Percentiles rank a stretch among this genome's conserved stretches.
phyloP scores from a whole-genome alignment of 2,329 filamentous ascomycete genomes.

The Xylariaceae sp. region DNA sequence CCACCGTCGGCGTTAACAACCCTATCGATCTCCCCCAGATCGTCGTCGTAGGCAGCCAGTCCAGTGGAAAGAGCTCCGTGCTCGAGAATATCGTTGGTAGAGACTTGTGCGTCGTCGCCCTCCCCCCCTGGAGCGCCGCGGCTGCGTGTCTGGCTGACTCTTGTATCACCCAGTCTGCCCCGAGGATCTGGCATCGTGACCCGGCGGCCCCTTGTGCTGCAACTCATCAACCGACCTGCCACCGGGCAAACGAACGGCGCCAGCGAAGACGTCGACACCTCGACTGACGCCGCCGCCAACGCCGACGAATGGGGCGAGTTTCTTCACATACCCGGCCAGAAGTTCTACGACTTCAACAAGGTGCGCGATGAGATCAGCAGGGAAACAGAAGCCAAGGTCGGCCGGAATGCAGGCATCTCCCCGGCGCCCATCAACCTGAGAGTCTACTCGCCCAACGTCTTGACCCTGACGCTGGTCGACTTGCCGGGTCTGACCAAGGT shows the following conservation, averaged over 20 bases:
- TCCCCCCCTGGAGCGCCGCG: slow-evolving; percentile 4
- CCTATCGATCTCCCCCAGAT: slow-evolving; percentile 98
- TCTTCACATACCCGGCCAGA: slow-evolving; percentile 92
- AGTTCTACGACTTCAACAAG: slow-evolving; percentile 97
- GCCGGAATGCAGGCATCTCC: slow-evolving; percentile 92
- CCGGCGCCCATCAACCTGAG: slow-evolving; percentile 94
- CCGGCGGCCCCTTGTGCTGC: slow-evolving; percentile 87
- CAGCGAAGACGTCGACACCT: slow-evolving; percentile 55
- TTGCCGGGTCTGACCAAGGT: slow-evolving; percentile 94
- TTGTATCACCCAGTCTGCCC: slow-evolving; percentile 58
- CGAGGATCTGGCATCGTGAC: slow-evolving; percentile 97
- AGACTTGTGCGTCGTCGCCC: slow-evolving; percentile 72
- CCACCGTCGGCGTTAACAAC: slow-evolving; percentile 97
- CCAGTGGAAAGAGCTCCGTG: slow-evolving; percentile 98
- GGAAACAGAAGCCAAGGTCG: slow-evolving; percentile 95
- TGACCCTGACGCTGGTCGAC: slow-evolving; percentile 94
- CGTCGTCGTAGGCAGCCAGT: slow-evolving; percentile 95
- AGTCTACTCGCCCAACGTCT: slow-evolving; percentile 96
- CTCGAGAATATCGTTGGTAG: slow-evolving; percentile 97
- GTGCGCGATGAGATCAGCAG: slow-evolving; percentile 95
- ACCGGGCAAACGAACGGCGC: slow-evolving; percentile 63
- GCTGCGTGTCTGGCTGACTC: slow-evolving; percentile 3
- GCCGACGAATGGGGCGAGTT: slow-evolving; percentile 98
- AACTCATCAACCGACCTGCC: slow-evolving; percentile 86
- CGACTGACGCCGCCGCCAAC: slow-evolving; percentile 81